Evolutionary conservation across 257 asterid species (phyloP).

Genomic region (Solanum chilense): DNA sequence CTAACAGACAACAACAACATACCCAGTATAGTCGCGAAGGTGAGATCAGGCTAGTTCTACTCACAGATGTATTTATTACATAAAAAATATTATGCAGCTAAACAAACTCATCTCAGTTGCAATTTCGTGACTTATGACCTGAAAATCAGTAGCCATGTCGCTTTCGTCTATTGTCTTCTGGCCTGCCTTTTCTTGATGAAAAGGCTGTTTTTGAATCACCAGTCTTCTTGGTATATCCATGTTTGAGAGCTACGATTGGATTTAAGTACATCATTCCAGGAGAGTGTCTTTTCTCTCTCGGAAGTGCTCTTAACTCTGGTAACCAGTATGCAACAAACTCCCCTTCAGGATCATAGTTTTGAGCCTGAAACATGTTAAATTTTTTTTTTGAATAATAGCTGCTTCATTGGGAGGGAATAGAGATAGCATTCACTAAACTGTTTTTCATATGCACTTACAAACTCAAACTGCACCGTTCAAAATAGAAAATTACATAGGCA

Average conservation of each 20-base stretch:
- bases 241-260: constrained; percentile 65
- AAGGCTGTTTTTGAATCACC: constrained; percentile 10
- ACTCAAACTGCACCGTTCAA: background rate
- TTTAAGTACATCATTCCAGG: constrained; percentile 60
- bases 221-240: constrained; percentile 32
- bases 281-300: constrained; percentile 56
- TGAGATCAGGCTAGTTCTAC: background rate
- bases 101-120: background rate
- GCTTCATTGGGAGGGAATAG: background rate
- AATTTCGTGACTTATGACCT: background rate
- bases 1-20: background rate
- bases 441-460: background rate
- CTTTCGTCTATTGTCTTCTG: constrained; percentile 27
- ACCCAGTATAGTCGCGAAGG: background rate
- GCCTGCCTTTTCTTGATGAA: constrained; percentile 19
- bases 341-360: constrained; percentile 83
- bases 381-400: background rate
- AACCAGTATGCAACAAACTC: constrained; percentile 80
- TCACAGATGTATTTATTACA: background rate
- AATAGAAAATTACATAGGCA: background rate
- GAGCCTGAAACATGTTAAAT: constrained; percentile 56
- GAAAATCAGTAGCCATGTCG: background rate
- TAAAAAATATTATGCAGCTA: background rate
- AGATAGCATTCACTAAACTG: background rate
- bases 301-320: constrained; percentile 51